Evolutionary conservation across 1,139 yeast species (phyloP).

Genomic region (Scheffersomyces cryptocercus): DNA sequence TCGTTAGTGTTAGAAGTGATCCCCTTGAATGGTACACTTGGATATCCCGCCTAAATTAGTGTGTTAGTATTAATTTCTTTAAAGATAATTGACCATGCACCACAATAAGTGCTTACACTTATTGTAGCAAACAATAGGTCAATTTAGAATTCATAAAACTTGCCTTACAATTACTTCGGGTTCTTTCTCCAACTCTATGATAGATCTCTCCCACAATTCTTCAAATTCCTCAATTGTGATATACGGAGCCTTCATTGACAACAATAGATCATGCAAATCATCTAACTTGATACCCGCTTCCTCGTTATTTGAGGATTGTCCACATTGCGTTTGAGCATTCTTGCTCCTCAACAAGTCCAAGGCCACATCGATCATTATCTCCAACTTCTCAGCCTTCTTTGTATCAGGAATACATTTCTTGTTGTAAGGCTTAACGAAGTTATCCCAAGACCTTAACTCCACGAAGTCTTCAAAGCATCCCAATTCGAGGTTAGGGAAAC

Average conservation of each 20-base stretch:
- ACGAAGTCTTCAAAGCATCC: conserved; percentile 73
- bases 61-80: conserved; percentile 6
- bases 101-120: background rate
- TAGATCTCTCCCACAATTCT: conserved; percentile 73
- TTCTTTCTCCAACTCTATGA: conserved; percentile 64
- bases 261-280: conserved; percentile 61
- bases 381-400: conserved; percentile 66
- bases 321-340: conserved; percentile 71
- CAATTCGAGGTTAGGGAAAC: conserved; percentile 58
- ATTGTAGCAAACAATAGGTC: background rate
- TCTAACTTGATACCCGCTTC: conserved; percentile 53
- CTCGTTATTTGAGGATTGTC: conserved; percentile 43
- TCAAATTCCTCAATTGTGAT: conserved; percentile 75
- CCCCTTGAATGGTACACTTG: conserved; percentile 25
- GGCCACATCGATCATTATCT: conserved; percentile 67
- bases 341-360: conserved; percentile 65
- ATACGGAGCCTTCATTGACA: conserved; percentile 57
- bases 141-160: conserved; percentile 36
- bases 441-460: conserved; percentile 54
- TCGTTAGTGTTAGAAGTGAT: conserved; percentile 28
- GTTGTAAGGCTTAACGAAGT: conserved; percentile 57
- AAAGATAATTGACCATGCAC: background rate
- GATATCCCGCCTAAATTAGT: conserved; percentile 35
- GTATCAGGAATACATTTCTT: conserved; percentile 75
- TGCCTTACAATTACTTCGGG: conserved; percentile 87